Conservation (phyloP, 208 protist genomes). For the Entamoeba histolytica region DNA sequence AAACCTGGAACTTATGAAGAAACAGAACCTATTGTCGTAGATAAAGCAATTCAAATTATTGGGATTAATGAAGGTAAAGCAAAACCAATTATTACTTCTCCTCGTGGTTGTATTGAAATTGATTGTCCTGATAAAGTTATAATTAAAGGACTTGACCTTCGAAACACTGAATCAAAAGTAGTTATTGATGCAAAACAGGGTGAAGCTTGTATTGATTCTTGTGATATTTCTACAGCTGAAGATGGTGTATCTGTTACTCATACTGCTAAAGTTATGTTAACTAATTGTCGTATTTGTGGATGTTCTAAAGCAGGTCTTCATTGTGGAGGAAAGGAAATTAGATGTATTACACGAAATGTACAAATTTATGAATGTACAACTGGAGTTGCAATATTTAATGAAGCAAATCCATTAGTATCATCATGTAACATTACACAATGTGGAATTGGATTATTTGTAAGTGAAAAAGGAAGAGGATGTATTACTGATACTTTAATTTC, state of each 20-base stretch:
- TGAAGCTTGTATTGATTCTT: not conserved
- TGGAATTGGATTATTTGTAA: not conserved
- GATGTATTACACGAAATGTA: not conserved
- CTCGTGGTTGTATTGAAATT: not conserved
- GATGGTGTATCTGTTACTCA: not conserved
- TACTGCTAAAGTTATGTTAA: not conserved
- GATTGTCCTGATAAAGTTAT: not conserved
- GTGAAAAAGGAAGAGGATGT: not conserved
- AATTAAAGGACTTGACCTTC: not conserved
- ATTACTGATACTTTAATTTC: not conserved
- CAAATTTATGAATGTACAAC: not conserved
- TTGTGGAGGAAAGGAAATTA: not conserved
- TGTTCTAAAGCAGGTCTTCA: not conserved
- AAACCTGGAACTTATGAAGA: not conserved
- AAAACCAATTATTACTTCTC: not conserved
- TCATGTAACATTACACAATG: not conserved
- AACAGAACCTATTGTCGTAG: not conserved
- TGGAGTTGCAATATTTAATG: not conserved
- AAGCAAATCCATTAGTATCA: not conserved
- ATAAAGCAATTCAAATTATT: not conserved
- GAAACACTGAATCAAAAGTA: not conserved
- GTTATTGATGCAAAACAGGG: not conserved
- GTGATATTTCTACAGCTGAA: not conserved
- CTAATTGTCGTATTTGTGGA: not conserved
- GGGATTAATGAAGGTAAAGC: not conserved